A percentile compares a stretch with the other conserved stretches of the same genome.
phyloP scores from a whole-genome alignment of 1,139 yeast genomes.

The Candida albicans region DNA sequence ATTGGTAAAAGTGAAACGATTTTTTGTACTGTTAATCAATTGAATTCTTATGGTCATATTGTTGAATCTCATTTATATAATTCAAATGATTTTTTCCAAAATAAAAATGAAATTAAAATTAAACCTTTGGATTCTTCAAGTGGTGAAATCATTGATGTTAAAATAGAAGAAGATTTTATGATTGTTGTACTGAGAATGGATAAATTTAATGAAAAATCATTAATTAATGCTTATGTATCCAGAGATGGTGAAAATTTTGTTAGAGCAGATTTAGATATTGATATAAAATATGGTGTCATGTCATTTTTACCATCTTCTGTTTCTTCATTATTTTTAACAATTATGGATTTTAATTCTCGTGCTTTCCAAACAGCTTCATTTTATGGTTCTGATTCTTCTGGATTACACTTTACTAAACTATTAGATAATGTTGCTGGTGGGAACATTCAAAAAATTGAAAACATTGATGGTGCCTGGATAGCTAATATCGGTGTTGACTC shows the following conservation, averaged over 20 bases:
- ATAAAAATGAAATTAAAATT: constrained; percentile 22
- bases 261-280: constrained; percentile 52
- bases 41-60: constrained; percentile 46
- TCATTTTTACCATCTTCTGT: constrained; percentile 57
- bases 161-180: constrained; percentile 52
- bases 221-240: constrained; percentile 54
- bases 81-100: constrained; percentile 58
- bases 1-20: constrained; percentile 45
- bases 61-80: constrained; percentile 41
- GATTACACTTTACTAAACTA: constrained; percentile 52
- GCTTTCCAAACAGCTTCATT: constrained; percentile 32
- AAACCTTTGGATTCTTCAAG: constrained; percentile 27
- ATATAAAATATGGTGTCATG: constrained; percentile 45
- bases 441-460: constrained; percentile 52
- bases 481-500: constrained; percentile 43
- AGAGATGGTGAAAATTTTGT: constrained; percentile 55
- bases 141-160: constrained; percentile 47
- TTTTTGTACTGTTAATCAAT: constrained; percentile 47
- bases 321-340: constrained; percentile 54
- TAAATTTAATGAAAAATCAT: constrained; percentile 41
- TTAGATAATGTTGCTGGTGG: constrained; percentile 45
- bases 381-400: constrained; percentile 63
- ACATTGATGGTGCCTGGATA: constrained; percentile 72
- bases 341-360: constrained; percentile 33
- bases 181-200: constrained; percentile 54